phyloP scores from a whole-genome alignment of 257 asterid species.

The Capsicum rhomboideum region DNA sequence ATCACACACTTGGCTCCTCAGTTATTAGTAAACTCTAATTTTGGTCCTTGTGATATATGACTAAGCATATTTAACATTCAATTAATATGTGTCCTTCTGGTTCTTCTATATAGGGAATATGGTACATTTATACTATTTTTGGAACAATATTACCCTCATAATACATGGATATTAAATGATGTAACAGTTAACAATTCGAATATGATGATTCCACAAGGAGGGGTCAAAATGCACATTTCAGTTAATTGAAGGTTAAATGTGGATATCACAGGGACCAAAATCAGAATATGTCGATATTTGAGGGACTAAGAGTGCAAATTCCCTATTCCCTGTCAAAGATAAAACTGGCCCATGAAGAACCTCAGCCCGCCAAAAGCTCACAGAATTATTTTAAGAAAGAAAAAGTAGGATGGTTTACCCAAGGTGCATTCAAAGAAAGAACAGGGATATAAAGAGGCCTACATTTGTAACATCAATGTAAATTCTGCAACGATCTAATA shows the following conservation, averaged over 20 bases:
- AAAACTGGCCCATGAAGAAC: neutral
- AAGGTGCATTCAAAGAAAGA: neutral
- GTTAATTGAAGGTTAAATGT: neutral
- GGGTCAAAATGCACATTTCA: neutral
- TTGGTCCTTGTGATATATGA: neutral
- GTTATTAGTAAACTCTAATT: neutral
- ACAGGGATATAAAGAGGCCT: neutral
- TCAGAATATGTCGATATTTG: neutral
- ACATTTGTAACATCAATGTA: neutral
- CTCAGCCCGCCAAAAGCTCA: neutral
- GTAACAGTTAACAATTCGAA: neutral
- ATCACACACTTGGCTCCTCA: neutral
- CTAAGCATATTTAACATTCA: neutral
- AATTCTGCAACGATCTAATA: neutral
- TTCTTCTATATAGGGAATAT: neutral
- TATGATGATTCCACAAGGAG: neutral
- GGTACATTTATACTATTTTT: neutral
- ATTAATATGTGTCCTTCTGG: neutral
- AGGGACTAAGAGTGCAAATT: neutral
- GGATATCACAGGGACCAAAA: neutral
- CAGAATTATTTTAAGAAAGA: neutral
- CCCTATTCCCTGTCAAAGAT: neutral
- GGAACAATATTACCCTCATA: neutral
- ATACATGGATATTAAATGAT: neutral
- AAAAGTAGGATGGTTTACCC: neutral